Evolutionary conservation across 1,284 basidiomycete species (phyloP).

Genomic region (Laetiporus sulphureus): DNA sequence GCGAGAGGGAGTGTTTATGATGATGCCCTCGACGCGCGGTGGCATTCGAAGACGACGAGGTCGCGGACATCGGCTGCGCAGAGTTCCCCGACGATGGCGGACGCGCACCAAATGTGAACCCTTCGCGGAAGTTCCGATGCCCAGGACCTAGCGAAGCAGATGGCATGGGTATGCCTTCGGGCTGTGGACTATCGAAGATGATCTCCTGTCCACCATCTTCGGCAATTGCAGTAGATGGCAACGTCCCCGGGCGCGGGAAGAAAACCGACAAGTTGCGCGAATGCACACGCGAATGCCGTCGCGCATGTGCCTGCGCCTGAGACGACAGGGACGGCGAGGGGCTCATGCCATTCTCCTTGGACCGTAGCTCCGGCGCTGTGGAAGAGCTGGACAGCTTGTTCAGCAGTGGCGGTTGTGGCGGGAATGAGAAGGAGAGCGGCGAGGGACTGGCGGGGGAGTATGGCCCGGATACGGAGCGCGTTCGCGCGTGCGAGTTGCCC

Average conservation of each 20-base stretch:
- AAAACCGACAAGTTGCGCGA: constrained; percentile 87
- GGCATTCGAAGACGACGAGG: constrained; percentile 26
- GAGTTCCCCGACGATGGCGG: constrained; percentile 27
- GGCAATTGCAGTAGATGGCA: constrained; percentile 52
- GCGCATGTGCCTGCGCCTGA: constrained; percentile 31
- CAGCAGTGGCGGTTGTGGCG: constrained; percentile 25
- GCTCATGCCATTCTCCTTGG: constrained; percentile 14
- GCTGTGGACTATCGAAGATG: constrained; percentile 33
- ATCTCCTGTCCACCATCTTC: constrained; percentile 60
- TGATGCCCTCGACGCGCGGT: constrained; percentile 72
- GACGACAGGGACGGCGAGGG: constrained; percentile 15
- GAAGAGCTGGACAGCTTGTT: constrained; percentile 11
- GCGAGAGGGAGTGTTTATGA: constrained; percentile 90
- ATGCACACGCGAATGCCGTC: constrained; percentile 72
- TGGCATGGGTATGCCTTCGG: constrained; percentile 43
- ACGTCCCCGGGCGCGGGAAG: constrained; percentile 77
- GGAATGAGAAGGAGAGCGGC: constrained; percentile 41
- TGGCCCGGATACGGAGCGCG: constrained; percentile 51
- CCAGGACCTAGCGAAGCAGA: constrained; percentile 31
- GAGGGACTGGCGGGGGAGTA: constrained; percentile 48
- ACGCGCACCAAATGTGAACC: constrained; percentile 59
- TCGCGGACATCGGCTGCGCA: constrained; percentile 18
- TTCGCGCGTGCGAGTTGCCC: constrained; percentile 24
- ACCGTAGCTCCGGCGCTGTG: constrained; percentile 18
- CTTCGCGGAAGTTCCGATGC: constrained; percentile 38